A percentile compares a stretch with the other conserved stretches of the same genome.
Conservation (phyloP, 208 protist genomes). For the Trypanosoma platydactyli region DNA sequence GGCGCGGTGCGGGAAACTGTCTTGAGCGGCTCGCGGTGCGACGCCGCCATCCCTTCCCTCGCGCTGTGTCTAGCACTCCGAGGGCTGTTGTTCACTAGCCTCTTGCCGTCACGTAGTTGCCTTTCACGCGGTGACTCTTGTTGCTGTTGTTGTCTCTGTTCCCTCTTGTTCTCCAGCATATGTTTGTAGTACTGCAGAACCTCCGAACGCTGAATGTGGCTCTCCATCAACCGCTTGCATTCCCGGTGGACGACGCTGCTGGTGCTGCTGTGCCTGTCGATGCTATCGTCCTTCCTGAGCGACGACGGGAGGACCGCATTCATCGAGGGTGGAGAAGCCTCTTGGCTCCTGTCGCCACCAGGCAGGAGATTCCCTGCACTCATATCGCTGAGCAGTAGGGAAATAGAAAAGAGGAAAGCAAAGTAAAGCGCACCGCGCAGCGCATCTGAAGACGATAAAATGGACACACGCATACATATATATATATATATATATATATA, state of each 20-base stretch:
- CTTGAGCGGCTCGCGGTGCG: neutral
- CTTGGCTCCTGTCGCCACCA: neutral
- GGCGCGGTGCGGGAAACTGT: neutral
- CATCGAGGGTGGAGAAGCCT: neutral
- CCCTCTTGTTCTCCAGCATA: conserved; percentile 37
- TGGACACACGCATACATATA: neutral
- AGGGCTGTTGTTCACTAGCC: neutral
- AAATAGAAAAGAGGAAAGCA: no score
- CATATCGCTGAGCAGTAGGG: no score
- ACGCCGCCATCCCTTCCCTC: neutral
- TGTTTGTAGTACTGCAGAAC: conserved; percentile 65
- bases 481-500: conserved; percentile 17
- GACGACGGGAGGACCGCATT: neutral
- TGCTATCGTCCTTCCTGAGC: neutral
- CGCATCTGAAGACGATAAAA: neutral
- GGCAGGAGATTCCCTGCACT: no score
- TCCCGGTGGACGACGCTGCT: conserved; percentile 45
- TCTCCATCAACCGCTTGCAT: conserved; percentile 52
- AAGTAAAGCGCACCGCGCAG: neutral
- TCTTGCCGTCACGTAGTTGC: neutral
- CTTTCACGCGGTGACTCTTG: conserved; percentile 6
- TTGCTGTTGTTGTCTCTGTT: conserved; percentile 21
- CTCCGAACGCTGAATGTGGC: conserved; percentile 40
- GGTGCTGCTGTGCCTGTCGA: conserved; percentile 44
- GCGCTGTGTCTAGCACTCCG: neutral